Evolutionary conservation across 345 rosid genomes (phyloP).

Genomic region (Acer negundo): DNA sequence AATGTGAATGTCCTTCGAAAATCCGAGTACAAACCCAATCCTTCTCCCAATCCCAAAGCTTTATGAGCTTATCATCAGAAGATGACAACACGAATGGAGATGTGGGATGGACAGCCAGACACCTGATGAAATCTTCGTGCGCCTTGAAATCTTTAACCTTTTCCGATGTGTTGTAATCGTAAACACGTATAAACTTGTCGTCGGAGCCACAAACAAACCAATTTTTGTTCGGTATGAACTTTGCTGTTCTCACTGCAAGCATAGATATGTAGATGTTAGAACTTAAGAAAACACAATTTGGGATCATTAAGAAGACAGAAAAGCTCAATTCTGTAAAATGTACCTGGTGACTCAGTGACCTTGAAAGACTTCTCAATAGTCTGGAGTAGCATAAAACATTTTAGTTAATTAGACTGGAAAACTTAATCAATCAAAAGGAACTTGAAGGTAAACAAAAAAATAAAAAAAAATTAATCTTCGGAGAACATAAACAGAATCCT

Average conservation of each 20-base stretch:
- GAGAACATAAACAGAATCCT: no score
- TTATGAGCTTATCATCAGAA: conserved; percentile 99
- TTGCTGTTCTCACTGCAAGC: conserved; percentile 91
- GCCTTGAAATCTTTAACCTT: conserved; percentile 96
- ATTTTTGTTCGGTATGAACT: conserved; percentile 85
- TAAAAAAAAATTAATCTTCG: no score
- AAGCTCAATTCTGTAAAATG: background rate
- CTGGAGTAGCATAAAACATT: conserved; percentile 27
- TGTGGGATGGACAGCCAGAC: conserved; percentile 94
- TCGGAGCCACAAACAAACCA: conserved; percentile 99
- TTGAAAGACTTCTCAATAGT: conserved; percentile 85
- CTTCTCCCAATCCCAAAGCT: conserved; percentile 99
- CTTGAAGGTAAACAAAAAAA: no score
- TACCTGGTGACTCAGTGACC: conserved; percentile 93
- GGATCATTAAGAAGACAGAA: conserved; percentile 11
- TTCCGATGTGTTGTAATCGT: conserved; percentile 95
- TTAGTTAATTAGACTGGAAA: no score
- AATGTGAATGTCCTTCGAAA: conserved; percentile 98
- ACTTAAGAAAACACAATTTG: background rate
- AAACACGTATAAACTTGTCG: conserved; percentile 91
- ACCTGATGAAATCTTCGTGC: conserved; percentile 95
- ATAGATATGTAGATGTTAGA: background rate
- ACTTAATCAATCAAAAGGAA: no score
- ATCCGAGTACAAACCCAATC: conserved; percentile 97
- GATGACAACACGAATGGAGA: conserved; percentile 95